Evolutionary conservation across 2,329 filamentous ascomycete species (phyloP).

Genomic region (Aspergillus novoparasiticus): DNA sequence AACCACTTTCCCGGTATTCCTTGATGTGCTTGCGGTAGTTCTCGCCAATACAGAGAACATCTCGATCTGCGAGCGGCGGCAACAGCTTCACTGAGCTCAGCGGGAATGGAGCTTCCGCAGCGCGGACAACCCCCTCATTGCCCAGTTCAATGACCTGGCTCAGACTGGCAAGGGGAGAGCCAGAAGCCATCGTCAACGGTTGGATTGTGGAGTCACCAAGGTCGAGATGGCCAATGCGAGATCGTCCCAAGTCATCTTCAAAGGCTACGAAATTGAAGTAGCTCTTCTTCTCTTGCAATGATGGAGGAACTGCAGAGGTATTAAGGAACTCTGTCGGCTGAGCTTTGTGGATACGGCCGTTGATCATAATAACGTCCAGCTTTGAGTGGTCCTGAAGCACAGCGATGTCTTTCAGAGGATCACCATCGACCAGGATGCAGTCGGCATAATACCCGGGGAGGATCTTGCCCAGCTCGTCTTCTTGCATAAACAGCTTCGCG

Average conservation of each 20-base stretch:
- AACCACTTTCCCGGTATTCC: not conserved
- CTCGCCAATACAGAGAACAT: slow-evolving; percentile 1
- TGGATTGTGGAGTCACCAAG: not conserved
- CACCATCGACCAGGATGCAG: slow-evolving; percentile 50
- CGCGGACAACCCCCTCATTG: not conserved
- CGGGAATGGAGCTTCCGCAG: not conserved
- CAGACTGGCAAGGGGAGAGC: not conserved
- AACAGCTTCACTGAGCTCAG: not conserved
- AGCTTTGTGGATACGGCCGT: slow-evolving; percentile 52
- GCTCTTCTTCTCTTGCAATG: not conserved
- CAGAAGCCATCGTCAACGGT: not conserved
- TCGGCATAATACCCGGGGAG: slow-evolving; percentile 47
- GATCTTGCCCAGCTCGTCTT: slow-evolving; percentile 43
- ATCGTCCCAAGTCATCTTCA: not conserved
- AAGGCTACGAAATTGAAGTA: slow-evolving; percentile 6
- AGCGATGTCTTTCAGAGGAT: slow-evolving; percentile 47
- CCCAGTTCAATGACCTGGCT: not conserved
- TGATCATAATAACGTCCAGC: slow-evolving; percentile 52
- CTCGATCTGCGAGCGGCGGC: not conserved
- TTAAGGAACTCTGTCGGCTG: not conserved
- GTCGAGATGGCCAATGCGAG: not conserved
- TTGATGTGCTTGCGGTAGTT: not conserved
- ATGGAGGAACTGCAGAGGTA: not conserved
- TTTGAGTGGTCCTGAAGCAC: slow-evolving; percentile 48
- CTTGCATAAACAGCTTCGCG: slow-evolving; percentile 46